Evolutionary conservation across 1,284 basidiomycete genomes (phyloP), one percentile per base, ranked within the genome.

Genomic region (Cystobasidiaceae sp.): DNA sequence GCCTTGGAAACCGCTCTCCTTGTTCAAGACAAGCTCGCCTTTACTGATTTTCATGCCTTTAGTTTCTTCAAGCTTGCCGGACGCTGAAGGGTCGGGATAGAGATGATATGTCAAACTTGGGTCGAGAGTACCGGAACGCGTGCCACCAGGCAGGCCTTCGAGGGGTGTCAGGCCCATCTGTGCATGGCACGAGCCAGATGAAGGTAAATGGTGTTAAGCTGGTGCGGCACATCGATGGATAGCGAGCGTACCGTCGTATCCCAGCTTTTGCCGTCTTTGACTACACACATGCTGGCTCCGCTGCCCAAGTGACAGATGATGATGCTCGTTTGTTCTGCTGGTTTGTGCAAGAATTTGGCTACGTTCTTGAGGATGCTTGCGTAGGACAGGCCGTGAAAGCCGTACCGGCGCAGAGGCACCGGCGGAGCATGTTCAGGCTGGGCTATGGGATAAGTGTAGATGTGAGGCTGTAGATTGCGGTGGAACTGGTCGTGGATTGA

Each of bases 41-140:
- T 82, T 81, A 4, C 87, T 87, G 48, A 92, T 78, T 23, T 76
- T 68, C 51, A 78, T 75, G 3, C 77, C 84, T 45, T 82, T 83
- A 48, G 89, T 78, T 56, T 84, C 79, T 34, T 79, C 77, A n/a
- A 80, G 57, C n/a, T 67, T 59, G 33, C 73, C 70, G 8, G 76
- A 76, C 37, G 76, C 70, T 75, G 78, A 58, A 79, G 85, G 75
- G 65, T 84, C 82, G 69, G 82, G 83, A 30, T 86, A 86, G 75
- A 88, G 88, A 76, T 93, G 90, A 78, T 93, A 91, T 71, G 93
- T 86, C 49, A 91, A 82, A 32, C 85, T 86, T 1, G 90, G 87
- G 76, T 94, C 90, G 72, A 92, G 80, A 1, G 82, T 81, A 9
- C 91, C 90, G 7, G 85, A 83, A 55, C 91, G 85, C 0, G 90